Conservation (phyloP, 257 asterid genomes). For the Solanum bukasovii region DNA sequence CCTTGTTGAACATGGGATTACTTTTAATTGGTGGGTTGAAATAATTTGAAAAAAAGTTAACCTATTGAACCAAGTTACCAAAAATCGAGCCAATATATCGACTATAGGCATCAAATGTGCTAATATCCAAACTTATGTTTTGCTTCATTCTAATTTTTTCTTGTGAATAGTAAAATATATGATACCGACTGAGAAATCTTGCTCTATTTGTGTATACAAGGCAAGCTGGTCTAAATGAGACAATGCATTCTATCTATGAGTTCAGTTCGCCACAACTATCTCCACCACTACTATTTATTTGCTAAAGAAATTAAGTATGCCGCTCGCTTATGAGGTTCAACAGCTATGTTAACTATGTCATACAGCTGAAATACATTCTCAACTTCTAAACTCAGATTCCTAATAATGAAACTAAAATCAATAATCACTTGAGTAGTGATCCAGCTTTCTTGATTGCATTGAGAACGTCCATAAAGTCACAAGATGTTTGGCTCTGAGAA, state of each 20-base stretch:
- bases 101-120: neutral
- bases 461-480: neutral
- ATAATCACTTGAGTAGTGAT: neutral
- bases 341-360: neutral
- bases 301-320: neutral
- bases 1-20: neutral
- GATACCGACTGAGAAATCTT: neutral
- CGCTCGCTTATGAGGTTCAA: neutral
- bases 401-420: neutral
- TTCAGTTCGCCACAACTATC: neutral
- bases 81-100: neutral
- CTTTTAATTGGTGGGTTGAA: neutral
- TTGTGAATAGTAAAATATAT: neutral
- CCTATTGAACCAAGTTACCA: neutral
- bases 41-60: neutral
- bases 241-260: neutral
- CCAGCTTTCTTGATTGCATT: neutral
- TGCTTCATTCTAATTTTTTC: neutral
- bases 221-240: neutral
- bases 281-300: neutral
- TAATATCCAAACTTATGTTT: neutral
- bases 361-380: neutral
- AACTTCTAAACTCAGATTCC: neutral
- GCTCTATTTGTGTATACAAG: neutral
- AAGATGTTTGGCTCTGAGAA: neutral